Percentiles rank a stretch among this genome's conserved stretches.
Evolutionary conservation across 352 stramenopile species (phyloP).

Genomic region (Pythium guiyangense): DNA sequence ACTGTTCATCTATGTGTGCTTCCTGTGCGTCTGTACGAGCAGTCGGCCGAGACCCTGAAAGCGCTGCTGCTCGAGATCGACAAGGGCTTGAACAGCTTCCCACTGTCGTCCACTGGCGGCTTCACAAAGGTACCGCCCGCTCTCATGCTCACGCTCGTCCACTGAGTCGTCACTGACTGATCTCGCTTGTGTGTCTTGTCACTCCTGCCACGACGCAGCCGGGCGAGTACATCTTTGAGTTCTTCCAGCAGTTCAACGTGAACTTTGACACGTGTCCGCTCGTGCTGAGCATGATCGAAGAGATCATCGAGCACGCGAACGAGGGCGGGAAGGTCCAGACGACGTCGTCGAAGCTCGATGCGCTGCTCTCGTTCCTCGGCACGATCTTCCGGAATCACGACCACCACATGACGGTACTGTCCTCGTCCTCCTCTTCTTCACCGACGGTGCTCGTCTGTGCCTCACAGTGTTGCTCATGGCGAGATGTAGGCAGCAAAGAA

Average conservation of each 20-base stretch:
- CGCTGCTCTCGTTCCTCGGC: conserved; percentile 76
- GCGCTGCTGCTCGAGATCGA: conserved; percentile 84
- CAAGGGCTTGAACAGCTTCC: conserved; percentile 75
- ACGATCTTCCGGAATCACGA: conserved; percentile 86
- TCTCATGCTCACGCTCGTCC: neutral
- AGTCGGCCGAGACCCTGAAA: conserved; percentile 80
- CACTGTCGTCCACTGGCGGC: conserved; percentile 58
- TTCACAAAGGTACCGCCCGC: conserved; percentile 68
- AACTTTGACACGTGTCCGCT: conserved; percentile 87
- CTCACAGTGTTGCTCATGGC: neutral
- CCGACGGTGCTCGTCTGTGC: neutral
- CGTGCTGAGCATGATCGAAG: conserved; percentile 84
- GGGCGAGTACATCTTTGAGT: conserved; percentile 88
- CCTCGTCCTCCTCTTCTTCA: too few relatives aligned
- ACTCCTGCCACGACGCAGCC: conserved; percentile 24
- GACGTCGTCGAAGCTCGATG: conserved; percentile 72
- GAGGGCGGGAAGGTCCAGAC: conserved; percentile 59
- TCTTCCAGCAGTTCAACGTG: conserved; percentile 89
- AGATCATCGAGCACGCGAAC: conserved; percentile 83
- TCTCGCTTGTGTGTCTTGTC: neutral
- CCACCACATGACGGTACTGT: conserved; percentile 52
- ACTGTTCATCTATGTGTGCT: neutral
- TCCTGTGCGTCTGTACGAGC: neutral
- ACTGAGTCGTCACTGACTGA: neutral
- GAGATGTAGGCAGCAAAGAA: conserved; percentile 50